phyloP scores from a whole-genome alignment of 495 filamentous ascomycete genomes.

The Tuber aestivum region DNA sequence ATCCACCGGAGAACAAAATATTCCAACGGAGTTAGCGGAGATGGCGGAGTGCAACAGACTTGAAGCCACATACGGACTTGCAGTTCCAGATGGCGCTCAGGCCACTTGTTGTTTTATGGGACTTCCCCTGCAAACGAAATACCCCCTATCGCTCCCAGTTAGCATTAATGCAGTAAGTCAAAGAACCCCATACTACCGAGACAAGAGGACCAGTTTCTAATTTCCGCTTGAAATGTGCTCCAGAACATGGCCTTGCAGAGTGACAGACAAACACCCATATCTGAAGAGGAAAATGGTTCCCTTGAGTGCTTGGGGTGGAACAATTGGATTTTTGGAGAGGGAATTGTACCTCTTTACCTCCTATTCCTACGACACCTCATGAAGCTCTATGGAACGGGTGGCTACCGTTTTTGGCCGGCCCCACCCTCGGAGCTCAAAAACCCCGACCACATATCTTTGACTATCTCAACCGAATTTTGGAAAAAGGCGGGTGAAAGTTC shows the following conservation, averaged over 20 bases:
- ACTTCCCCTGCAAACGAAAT: constrained; percentile 38
- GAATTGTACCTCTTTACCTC: constrained; percentile 44
- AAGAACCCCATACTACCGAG: constrained; percentile 34
- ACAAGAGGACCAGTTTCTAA: not conserved
- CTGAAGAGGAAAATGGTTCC: constrained; percentile 32
- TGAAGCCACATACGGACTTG: constrained; percentile 45
- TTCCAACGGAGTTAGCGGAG: constrained; percentile 6
- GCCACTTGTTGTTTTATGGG: constrained; percentile 36
- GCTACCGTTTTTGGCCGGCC: constrained; percentile 45
- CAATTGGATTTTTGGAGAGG: constrained; percentile 43
- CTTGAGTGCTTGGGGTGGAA: constrained; percentile 43
- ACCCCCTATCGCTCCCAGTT: constrained; percentile 21
- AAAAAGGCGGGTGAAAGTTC: constrained; percentile 10
- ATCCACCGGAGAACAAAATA: not conserved
- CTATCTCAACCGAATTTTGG: constrained; percentile 29
- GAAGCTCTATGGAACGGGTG: constrained; percentile 23
- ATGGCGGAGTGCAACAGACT: constrained; percentile 35
- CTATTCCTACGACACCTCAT: constrained; percentile 41
- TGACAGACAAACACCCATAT: constrained; percentile 42
- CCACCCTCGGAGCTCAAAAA: constrained; percentile 12
- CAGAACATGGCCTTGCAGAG: constrained; percentile 33
- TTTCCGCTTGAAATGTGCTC: not conserved
- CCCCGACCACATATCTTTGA: constrained; percentile 15
- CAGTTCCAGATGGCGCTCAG: constrained; percentile 22
- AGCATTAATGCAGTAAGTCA: constrained; percentile 41